phyloP scores from a whole-genome alignment of 1,139 yeast genomes.

The Nakaseomyces kungkrabaensis region DNA sequence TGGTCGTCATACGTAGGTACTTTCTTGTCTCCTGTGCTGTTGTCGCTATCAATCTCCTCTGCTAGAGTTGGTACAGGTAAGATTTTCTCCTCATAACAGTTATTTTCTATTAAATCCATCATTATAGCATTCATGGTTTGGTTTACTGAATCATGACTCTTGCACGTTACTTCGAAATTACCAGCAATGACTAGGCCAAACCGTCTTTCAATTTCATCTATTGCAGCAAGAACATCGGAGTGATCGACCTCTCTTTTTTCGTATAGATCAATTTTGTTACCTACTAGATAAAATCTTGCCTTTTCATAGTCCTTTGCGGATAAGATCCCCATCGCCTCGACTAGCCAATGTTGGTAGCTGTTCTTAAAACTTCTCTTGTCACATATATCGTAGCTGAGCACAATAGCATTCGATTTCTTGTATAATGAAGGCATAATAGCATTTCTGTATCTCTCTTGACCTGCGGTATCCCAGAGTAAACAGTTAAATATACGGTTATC shows the following conservation, averaged over 20 bases:
- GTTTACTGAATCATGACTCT: constrained; percentile 26
- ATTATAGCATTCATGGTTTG: constrained; percentile 24
- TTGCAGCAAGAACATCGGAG: constrained; percentile 22
- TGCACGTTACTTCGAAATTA: constrained; percentile 29
- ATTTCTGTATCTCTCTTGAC: constrained; percentile 50
- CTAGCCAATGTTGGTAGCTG: constrained; percentile 38
- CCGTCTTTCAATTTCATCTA: constrained; percentile 16
- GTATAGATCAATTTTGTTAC: constrained; percentile 34
- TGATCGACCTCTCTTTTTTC: constrained; percentile 26
- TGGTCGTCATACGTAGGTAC: not conserved
- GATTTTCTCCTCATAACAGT: constrained; percentile 20
- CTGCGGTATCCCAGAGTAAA: constrained; percentile 53
- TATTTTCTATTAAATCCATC: constrained; percentile 25
- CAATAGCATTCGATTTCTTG: constrained; percentile 54
- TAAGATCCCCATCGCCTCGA: constrained; percentile 32
- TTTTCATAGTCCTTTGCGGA: constrained; percentile 19
- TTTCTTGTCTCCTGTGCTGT: not conserved
- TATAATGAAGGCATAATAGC: constrained; percentile 51
- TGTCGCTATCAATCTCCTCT: not conserved
- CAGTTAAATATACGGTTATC: constrained; percentile 49
- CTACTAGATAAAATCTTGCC: constrained; percentile 34
- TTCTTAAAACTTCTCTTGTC: constrained; percentile 43
- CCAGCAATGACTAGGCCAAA: constrained; percentile 24
- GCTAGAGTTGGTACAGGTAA: not conserved
- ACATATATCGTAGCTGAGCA: constrained; percentile 54